These are phyloP conservation scores for Harringtonia lauricola DNA, from an alignment of 2,329 filamentous ascomycete genomes.

Conservation along the genomic window DNA sequence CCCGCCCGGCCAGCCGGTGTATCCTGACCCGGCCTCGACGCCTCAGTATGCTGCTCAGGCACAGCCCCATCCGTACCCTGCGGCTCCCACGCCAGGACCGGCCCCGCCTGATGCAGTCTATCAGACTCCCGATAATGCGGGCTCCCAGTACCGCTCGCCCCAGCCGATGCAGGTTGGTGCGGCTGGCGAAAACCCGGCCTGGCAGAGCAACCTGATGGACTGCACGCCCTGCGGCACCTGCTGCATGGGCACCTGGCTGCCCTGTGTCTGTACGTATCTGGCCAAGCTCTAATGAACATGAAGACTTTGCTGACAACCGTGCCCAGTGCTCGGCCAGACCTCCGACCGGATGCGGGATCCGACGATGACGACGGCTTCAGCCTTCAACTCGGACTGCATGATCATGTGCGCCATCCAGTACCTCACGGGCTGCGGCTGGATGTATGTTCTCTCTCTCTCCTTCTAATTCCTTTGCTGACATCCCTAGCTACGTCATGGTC, in stretches of 20 bases:
- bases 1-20: not conserved
- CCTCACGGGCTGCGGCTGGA: slow-evolving; percentile 30
- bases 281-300: not conserved
- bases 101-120: not conserved
- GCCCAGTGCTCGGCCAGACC: slow-evolving; percentile 31
- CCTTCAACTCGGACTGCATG: slow-evolving; percentile 30
- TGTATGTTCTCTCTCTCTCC: slow-evolving; percentile 17
- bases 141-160: slow-evolving; percentile 3
- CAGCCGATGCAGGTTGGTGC: slow-evolving; percentile 9
- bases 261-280: slow-evolving; percentile 30
- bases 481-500: slow-evolving; percentile 32
- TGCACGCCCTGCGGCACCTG: slow-evolving; percentile 29
- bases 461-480: not conserved
- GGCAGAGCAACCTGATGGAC: slow-evolving; percentile 26
- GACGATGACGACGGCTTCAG: slow-evolving; percentile 25
- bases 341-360: slow-evolving; percentile 32
- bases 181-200: slow-evolving; percentile 15
- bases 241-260: slow-evolving; percentile 26
- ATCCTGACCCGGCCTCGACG: not conserved
- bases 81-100: slow-evolving; percentile 1
- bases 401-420: slow-evolving; percentile 26
- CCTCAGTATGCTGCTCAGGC: not conserved
- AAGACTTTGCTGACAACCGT: not conserved
- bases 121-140: not conserved
- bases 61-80: not conserved